A percentile compares a stretch with the other conserved stretches of the same genome.
These are phyloP conservation scores for Fragaria nilgerrensis DNA, from an alignment of 306 rosid species.

Conservation along the genomic window DNA sequence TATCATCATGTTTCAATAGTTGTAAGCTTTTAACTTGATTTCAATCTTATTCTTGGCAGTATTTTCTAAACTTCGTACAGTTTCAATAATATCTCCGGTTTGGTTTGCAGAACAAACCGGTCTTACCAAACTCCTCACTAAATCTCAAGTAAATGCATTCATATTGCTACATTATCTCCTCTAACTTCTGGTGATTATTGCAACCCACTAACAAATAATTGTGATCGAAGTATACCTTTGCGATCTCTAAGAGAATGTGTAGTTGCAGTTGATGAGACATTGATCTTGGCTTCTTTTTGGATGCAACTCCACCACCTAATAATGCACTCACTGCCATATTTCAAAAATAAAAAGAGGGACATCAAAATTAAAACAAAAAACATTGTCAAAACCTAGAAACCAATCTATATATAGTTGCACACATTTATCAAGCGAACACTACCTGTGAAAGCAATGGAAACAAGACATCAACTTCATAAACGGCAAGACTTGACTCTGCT, in stretches of 20 bases:
- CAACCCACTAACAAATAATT: background rate
- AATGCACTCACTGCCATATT: conserved; percentile 74
- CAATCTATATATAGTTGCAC: background rate
- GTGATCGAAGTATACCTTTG: conserved; percentile 26
- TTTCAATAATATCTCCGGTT: background rate
- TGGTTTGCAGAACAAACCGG: background rate
- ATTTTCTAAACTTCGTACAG: background rate
- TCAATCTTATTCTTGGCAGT: background rate
- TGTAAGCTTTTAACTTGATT: background rate
- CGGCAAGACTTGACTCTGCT: conserved; percentile 44
- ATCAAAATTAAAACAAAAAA: conserved; percentile 8
- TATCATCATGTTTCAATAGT: background rate
- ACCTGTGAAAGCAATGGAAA: conserved; percentile 91
- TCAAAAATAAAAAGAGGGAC: background rate
- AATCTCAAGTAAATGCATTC: background rate
- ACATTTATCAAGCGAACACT: background rate
- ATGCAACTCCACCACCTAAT: conserved; percentile 83
- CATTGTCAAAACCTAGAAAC: conserved; percentile 12
- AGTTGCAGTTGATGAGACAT: conserved; percentile 32
- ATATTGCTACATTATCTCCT: background rate
- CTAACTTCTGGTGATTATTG: background rate
- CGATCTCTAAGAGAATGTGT: conserved; percentile 16
- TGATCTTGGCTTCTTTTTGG: conserved; percentile 39
- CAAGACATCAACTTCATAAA: conserved; percentile 92
- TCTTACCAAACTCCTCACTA: background rate